Conservation (phyloP, 495 filamentous ascomycete genomes). For the Podospora comata region DNA sequence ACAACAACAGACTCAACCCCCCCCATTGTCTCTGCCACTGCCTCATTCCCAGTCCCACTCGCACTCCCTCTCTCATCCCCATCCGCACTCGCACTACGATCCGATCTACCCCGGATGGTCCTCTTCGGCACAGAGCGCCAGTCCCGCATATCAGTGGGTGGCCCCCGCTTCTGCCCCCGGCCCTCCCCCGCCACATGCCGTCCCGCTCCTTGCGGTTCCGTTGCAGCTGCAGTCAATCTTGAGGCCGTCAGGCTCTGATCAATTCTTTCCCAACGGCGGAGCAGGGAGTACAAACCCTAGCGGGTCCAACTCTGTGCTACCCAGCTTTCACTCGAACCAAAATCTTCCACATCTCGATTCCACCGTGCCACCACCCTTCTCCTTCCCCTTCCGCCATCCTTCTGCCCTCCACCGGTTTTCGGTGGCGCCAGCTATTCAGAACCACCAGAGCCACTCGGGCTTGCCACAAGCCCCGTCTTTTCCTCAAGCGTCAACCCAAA, state of each 20-base stretch:
- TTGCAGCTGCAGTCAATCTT: not conserved
- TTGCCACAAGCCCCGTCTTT: conserved; percentile 7
- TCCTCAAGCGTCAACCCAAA: conserved; percentile 4
- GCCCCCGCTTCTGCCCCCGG: not conserved
- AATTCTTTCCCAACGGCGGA: not conserved
- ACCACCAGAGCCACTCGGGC: not conserved
- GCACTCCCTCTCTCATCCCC: conserved; percentile 7
- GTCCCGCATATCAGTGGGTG: not conserved
- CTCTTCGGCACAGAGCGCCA: not conserved
- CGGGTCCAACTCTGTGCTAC: not conserved
- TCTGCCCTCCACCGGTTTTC: not conserved
- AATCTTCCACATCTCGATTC: not conserved
- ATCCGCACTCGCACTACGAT: conserved; percentile 9
- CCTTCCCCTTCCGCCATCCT: conserved; percentile 1
- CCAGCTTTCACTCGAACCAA: not conserved
- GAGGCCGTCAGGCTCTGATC: not conserved
- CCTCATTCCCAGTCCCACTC: not conserved
- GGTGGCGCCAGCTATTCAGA: conserved; percentile 2
- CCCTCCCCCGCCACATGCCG: not conserved
- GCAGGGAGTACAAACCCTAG: not conserved
- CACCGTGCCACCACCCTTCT: not conserved
- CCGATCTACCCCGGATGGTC: conserved; percentile 1
- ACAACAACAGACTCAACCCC: conserved; percentile 9
- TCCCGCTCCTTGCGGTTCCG: not conserved
- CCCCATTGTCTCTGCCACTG: not conserved